Percentiles rank a stretch among this genome's conserved stretches.
phyloP scores from a whole-genome alignment of 768 basidiomycete genomes.

The Filobasidium wieringae region DNA sequence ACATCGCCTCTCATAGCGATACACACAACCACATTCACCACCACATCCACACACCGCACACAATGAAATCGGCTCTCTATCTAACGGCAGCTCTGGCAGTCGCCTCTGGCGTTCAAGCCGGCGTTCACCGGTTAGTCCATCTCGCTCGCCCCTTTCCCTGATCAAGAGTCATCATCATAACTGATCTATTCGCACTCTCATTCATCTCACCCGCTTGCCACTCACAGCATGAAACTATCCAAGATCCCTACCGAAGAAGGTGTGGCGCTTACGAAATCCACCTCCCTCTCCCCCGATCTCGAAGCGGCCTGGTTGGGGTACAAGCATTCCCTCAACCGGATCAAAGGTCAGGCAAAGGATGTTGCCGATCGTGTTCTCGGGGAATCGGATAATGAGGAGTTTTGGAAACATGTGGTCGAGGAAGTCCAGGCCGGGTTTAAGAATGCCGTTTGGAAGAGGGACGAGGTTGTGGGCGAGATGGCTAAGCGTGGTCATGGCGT shows the following conservation, averaged over 20 bases:
- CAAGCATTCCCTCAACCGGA: slow-evolving; percentile 67
- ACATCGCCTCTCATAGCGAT: too few species aligned
- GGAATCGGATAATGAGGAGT: slow-evolving; percentile 49
- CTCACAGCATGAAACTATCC: slow-evolving; percentile 70
- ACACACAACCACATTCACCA: not conserved
- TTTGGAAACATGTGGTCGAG: slow-evolving; percentile 36
- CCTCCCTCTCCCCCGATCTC: slow-evolving; percentile 45
- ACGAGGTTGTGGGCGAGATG: slow-evolving; percentile 9
- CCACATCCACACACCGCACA: not conserved
- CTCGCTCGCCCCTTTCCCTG: slow-evolving; percentile 2
- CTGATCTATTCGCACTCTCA: slow-evolving; percentile 1
- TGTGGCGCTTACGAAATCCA: slow-evolving; percentile 22
- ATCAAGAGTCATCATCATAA: slow-evolving; percentile 25
- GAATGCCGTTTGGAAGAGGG: not conserved
- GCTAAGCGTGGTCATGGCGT: slow-evolving; percentile 62
- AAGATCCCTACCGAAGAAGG: slow-evolving; percentile 49
- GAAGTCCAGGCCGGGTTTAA: slow-evolving; percentile 15
- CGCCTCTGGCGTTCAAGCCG: slow-evolving; percentile 35
- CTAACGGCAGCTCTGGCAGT: slow-evolving; percentile 32
- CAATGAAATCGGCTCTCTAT: slow-evolving; percentile 34
- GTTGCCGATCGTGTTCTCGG: too few species aligned
- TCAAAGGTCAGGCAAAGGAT: slow-evolving; percentile 44
- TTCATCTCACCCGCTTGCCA: not conserved
- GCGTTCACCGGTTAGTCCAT: slow-evolving; percentile 35
- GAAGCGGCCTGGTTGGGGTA: slow-evolving; percentile 69